phyloP scores from a whole-genome alignment of 2,329 filamentous ascomycete genomes.

The Fusarium brevicatenulatum region DNA sequence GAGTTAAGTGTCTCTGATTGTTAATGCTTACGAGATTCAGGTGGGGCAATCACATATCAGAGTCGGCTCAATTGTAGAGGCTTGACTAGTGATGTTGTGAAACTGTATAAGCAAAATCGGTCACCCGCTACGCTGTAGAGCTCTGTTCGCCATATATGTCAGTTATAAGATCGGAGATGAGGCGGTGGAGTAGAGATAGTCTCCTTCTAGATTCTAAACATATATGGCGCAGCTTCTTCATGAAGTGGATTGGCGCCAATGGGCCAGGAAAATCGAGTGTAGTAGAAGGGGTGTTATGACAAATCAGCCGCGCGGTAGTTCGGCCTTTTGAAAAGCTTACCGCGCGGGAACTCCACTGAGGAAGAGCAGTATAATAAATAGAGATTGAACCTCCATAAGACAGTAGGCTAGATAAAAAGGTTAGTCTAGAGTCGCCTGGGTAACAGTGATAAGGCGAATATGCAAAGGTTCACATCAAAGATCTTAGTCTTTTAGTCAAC shows the following conservation, averaged over 20 bases:
- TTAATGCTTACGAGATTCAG: neutral
- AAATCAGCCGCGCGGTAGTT: neutral
- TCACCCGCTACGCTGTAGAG: neutral
- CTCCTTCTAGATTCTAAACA: fast-evolving
- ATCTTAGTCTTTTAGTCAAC: neutral
- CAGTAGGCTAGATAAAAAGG: neutral
- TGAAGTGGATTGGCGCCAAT: neutral
- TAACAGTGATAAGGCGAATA: fast-evolving
- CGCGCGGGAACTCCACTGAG: neutral
- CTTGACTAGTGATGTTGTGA: fast-evolving
- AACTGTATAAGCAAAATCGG: neutral
- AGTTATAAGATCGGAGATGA: neutral
- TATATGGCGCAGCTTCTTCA: fast-evolving
- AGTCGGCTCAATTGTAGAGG: neutral
- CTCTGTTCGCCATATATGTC: neutral
- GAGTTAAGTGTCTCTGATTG: neutral
- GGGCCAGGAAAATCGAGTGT: neutral
- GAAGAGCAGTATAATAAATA: neutral
- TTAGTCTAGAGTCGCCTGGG: neutral
- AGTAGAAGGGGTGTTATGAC: neutral
- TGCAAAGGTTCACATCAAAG: neutral
- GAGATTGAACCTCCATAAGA: neutral
- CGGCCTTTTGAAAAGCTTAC: neutral
- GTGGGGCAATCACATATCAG: neutral
- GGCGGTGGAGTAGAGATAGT: fast-evolving